Evolutionary conservation across 148 eudicot genomes (phyloP).

Genomic region (Vaccinium darrowii): DNA sequence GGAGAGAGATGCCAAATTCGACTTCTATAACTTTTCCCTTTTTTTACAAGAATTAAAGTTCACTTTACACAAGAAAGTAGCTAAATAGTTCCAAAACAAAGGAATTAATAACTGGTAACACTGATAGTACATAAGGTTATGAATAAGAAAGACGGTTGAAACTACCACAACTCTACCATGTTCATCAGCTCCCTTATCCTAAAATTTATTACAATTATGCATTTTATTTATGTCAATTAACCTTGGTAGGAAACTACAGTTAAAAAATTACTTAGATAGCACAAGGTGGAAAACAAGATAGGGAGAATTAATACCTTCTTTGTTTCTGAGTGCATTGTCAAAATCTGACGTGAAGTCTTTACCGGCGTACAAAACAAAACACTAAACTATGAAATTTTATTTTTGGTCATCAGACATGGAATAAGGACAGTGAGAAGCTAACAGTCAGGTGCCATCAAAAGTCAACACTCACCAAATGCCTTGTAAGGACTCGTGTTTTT

Average conservation of each 20-base stretch:
- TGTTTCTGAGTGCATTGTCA: slow-evolving; percentile 80
- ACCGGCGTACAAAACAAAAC: slow-evolving; percentile 41
- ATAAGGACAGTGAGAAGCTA: background rate
- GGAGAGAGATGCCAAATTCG: no score
- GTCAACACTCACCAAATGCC: slow-evolving; percentile 53
- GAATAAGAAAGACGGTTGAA: background rate
- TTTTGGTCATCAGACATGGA: background rate
- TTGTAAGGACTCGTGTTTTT: no score
- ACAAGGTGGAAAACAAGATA: background rate
- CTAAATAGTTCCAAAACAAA: no score
- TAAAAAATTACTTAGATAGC: background rate
- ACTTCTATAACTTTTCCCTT: no score
- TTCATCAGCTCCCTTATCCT: background rate
- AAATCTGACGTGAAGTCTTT: slow-evolving; percentile 80
- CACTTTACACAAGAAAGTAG: no score
- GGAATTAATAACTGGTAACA: no score
- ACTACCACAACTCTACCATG: background rate
- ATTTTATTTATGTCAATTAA: background rate
- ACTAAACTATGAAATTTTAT: background rate
- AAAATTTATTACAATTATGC: no score
- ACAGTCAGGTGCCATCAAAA: background rate
- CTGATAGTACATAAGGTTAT: background rate
- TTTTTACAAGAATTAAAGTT: no score
- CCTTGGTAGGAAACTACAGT: background rate
- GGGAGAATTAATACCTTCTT: slow-evolving; percentile 60